Conservation (phyloP, 1,139 yeast genomes). For the Yamadazyma dendronema region DNA sequence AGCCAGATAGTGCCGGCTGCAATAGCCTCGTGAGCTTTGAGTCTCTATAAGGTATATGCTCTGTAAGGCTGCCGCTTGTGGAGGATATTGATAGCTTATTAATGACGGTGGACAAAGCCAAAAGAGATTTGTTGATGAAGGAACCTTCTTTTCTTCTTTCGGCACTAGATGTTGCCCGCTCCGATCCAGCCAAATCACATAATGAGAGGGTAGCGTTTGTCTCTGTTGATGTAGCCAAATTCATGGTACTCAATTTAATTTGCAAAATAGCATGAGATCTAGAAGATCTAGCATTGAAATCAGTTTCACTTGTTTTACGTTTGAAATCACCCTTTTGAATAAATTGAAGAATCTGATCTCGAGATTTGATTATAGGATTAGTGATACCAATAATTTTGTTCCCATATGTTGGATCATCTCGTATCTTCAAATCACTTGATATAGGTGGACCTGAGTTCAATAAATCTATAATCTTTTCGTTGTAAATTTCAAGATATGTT, state of each 20-base stretch:
- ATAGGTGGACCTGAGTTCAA: slow-evolving; percentile 28
- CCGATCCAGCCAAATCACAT: slow-evolving; percentile 96
- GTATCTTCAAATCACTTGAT: slow-evolving; percentile 56
- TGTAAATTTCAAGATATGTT: slow-evolving; percentile 86
- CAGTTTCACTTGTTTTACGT: slow-evolving; percentile 85
- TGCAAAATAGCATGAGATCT: slow-evolving; percentile 92
- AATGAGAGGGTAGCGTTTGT: slow-evolving; percentile 68
- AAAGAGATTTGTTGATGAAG: slow-evolving; percentile 81
- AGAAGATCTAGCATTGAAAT: slow-evolving; percentile 80
- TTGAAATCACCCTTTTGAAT: slow-evolving; percentile 70
- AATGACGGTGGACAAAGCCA: slow-evolving; percentile 88
- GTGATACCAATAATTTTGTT: slow-evolving; percentile 75
- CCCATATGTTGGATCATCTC: slow-evolving; percentile 75
- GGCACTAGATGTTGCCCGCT: slow-evolving; percentile 76
- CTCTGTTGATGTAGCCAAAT: slow-evolving; percentile 39
- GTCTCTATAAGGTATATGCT: slow-evolving; percentile 88
- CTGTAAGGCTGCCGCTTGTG: slow-evolving; percentile 24
- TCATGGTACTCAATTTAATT: slow-evolving; percentile 52
- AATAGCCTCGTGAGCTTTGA: slow-evolving; percentile 83
- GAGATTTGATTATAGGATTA: slow-evolving; percentile 54
- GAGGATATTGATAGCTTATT: slow-evolving; percentile 59
- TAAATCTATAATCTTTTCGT: slow-evolving; percentile 80
- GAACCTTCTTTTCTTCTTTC: slow-evolving; percentile 93
- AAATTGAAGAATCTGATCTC: slow-evolving; percentile 58
- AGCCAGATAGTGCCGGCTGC: slow-evolving; percentile 90